These are phyloP conservation scores for Lichenothelia convexa DNA, from an alignment of 495 filamentous ascomycete species.

Conservation along the genomic window DNA sequence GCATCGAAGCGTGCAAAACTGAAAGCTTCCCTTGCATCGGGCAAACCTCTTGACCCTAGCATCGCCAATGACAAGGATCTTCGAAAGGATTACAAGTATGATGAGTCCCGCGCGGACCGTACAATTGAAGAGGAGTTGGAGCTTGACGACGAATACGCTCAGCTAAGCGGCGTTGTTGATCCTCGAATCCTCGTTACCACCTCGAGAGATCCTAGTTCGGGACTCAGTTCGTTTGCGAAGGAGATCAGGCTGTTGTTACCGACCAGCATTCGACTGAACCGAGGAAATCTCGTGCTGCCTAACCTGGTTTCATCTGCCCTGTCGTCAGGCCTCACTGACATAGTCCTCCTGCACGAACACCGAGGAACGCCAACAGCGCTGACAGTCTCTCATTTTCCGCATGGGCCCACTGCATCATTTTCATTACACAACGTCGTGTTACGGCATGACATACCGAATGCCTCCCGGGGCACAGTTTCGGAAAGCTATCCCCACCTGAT, in stretches of 20 bases:
- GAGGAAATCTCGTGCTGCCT: slow-evolving; percentile 74
- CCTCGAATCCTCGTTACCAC: slow-evolving; percentile 86
- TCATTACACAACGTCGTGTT: slow-evolving; percentile 89
- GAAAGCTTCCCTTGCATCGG: slow-evolving; percentile 63
- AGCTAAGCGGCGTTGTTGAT: slow-evolving; percentile 68
- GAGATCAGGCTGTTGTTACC: slow-evolving; percentile 84
- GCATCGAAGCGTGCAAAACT: slow-evolving; percentile 77
- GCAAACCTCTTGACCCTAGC: slow-evolving; percentile 67
- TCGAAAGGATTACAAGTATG: slow-evolving; percentile 81
- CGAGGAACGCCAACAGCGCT: slow-evolving; percentile 81
- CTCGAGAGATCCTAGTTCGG: slow-evolving; percentile 66
- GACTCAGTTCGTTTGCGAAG: slow-evolving; percentile 80
- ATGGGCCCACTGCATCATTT: slow-evolving; percentile 82
- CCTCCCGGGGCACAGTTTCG: slow-evolving; percentile 72
- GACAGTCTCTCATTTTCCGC: slow-evolving; percentile 78
- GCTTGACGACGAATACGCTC: slow-evolving; percentile 89
- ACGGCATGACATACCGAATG: slow-evolving; percentile 79
- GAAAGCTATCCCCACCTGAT: slow-evolving; percentile 91
- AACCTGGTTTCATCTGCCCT: slow-evolving; percentile 69
- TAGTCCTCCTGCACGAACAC: slow-evolving; percentile 84
- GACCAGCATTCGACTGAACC: slow-evolving; percentile 75
- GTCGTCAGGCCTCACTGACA: slow-evolving; percentile 58
- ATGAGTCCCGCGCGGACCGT: slow-evolving; percentile 52
- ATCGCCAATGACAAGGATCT: slow-evolving; percentile 80
- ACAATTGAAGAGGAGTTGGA: slow-evolving; percentile 47